Evolutionary conservation across 352 stramenopile genomes (phyloP).

Genomic region (Nothophytophthora sp.): DNA sequence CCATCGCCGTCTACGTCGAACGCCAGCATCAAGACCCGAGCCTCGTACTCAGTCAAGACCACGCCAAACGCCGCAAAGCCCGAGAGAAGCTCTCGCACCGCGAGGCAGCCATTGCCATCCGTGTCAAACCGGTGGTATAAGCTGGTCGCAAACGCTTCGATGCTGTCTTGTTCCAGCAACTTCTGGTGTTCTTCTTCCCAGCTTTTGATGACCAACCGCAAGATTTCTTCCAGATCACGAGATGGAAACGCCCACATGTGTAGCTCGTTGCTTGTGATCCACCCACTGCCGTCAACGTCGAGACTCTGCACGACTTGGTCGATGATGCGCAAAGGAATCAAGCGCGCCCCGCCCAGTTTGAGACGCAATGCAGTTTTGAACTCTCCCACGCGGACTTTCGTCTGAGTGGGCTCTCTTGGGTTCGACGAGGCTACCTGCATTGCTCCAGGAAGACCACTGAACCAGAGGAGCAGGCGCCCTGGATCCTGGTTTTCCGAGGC

Average conservation of each 20-base stretch:
- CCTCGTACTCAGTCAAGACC: slow-evolving; percentile 39
- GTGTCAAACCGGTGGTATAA: slow-evolving; percentile 59
- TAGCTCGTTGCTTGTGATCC: slow-evolving; percentile 67
- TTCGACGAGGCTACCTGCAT: slow-evolving; percentile 14
- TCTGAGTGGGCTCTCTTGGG: slow-evolving; percentile 7
- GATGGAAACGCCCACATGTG: slow-evolving; percentile 48
- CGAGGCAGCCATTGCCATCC: slow-evolving; percentile 63
- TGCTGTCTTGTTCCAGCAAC: too few species aligned
- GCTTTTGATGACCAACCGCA: slow-evolving; percentile 30
- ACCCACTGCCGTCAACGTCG: slow-evolving; percentile 61
- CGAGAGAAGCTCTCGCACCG: slow-evolving; percentile 47
- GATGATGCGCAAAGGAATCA: slow-evolving; percentile 22
- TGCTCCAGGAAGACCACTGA: slow-evolving; percentile 41
- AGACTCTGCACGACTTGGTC: slow-evolving; percentile 42
- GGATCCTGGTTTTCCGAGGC: slow-evolving; percentile 16
- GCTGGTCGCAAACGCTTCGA: slow-evolving; percentile 18
- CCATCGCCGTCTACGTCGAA: slow-evolving; percentile 62
- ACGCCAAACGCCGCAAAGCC: slow-evolving; percentile 50
- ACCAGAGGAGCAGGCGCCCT: slow-evolving; percentile 40
- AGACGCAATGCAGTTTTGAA: slow-evolving; percentile 56
- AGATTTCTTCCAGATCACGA: slow-evolving; percentile 67
- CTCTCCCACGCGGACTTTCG: slow-evolving; percentile 56
- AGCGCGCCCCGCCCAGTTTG: slow-evolving; percentile 9
- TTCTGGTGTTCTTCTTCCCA: slow-evolving; percentile 30
- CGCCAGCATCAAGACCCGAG: slow-evolving; percentile 37